Evolutionary conservation across 305 asterid genomes (phyloP), one percentile per base, ranked within the genome.

Genomic region (Fraxinus xanthoxyloides): DNA sequence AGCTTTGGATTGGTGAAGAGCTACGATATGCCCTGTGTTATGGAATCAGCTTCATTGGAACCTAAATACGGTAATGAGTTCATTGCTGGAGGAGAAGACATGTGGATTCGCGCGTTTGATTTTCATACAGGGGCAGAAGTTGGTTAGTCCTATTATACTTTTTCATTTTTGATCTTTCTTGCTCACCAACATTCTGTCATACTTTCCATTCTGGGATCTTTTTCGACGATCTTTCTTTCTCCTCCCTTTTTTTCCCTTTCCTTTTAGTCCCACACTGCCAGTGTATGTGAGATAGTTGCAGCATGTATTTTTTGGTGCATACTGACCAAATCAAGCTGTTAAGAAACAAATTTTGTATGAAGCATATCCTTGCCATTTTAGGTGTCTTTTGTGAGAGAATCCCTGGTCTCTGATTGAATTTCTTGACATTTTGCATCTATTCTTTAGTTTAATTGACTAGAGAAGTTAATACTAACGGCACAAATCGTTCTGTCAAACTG

Each of bases 71-170:
- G 99, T n/a, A 90, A 93, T 83, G 94, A 88, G 90, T 95, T 94
- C 87, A 85, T 94, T 80, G 98, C 97, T 80, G 98, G 98, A 80
- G 99, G 99, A 80, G 98, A 96, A 90, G 99, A 96, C 87, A 85
- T 94, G 98, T 96, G 99, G 99, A 85, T 96, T 88, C 98, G 80
- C 65, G 87, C 90, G 31, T 94, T 91, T 69, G 99, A 96, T 90
- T 96, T 96, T 78, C 91, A 92, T 84, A 92, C 97, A 0, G 98
- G 99, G 24, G 91, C 80, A 59, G 97, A 93, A 90, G 87, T 96
- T 28, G 99, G 98, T 94, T 79, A 74, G 93, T 75, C 30, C 0
- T 28, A 5, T 56, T 67, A 67, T 28, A 28, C 36, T 26, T 67
- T 28, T 26, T 1, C 0, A 32, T 6, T 54, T 40, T 63, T 63